phyloP scores from a whole-genome alignment of 257 asterid genomes.

The Solanum paucissectum region DNA sequence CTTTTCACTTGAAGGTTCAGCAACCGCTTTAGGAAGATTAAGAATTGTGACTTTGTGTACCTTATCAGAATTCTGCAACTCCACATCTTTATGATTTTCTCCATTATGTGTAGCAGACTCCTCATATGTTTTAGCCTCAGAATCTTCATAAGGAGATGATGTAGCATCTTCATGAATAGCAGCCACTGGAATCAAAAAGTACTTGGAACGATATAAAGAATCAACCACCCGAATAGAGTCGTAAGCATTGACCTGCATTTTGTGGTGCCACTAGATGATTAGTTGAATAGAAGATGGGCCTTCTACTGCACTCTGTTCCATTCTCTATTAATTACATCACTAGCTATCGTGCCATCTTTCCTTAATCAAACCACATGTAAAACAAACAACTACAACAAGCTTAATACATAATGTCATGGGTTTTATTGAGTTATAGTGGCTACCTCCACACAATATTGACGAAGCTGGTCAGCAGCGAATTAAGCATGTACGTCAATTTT shows the following conservation, averaged over 20 bases:
- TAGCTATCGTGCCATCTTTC: not conserved
- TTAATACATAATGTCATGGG: not conserved
- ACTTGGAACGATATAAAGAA: conserved; percentile 70
- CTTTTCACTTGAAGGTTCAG: conserved; percentile 25
- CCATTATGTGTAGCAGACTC: conserved; percentile 10
- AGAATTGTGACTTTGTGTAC: conserved; percentile 74
- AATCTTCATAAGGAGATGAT: conserved; percentile 12
- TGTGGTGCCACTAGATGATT: not conserved
- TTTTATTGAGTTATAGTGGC: not conserved
- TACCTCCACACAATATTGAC: not conserved
- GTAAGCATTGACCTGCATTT: conserved; percentile 65
- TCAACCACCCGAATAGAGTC: conserved; percentile 68
- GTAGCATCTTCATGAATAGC: conserved; percentile 17
- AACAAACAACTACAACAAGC: not conserved
- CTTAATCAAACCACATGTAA: not conserved
- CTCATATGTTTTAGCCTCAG: conserved; percentile 15
- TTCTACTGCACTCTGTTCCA: not conserved
- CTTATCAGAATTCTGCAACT: conserved; percentile 22
- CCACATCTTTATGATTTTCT: conserved; percentile 5
- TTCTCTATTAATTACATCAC: not conserved
- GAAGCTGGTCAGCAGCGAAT: not conserved
- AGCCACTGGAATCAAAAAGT: conserved; percentile 48
- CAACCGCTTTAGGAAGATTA: conserved; percentile 45
- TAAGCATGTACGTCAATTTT: not conserved
- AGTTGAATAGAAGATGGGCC: not conserved